Evolutionary conservation across 2,329 filamentous ascomycete species (phyloP), one percentile per base, ranked within the genome.

Genomic region (Monosporascus ibericus): DNA sequence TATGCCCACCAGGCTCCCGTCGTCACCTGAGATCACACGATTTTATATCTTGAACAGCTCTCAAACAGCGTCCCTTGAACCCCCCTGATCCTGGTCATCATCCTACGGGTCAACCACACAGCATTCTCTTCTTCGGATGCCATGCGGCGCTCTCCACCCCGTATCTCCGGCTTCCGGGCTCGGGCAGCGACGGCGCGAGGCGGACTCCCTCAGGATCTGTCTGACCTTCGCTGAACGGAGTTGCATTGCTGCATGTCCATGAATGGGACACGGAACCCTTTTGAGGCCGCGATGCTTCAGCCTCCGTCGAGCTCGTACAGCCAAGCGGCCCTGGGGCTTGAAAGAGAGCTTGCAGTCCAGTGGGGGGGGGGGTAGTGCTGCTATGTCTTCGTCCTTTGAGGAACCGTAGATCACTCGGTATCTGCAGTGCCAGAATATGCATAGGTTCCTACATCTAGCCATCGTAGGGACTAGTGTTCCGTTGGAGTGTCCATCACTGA

Each of bases 341-440:
- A 20, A 53, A 52, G 6, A 55, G 36, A 37, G 51, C 46, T 17
- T 50, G 44, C 22, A 55, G 25, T 18, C 54, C 54, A n/a, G 39
- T 44, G 14, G 20, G 47, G 11, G 49, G 17, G 15, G 47, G 14
- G 20, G 36, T n/a, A n/a, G 6, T 20, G 37, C 30, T n/a, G 27
- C 15, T 11, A 34, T 42, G 22, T 44, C 15, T 20, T 18, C 14
- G 44, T 15, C 17, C 15, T 48, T 34, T 24, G 39, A 11, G n/a
- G 14, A 3, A 9, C 14, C 8, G 8, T 8, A 27, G 25, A 27
- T 9, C 25, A 27, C 9, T 27, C 25, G 25, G 25, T 27, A 27
- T 27, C 8, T 2, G 25, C 25, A 9, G 25, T 27, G 25, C 25
- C 25, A 9, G 25, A 9, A 9, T 3, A 11, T 11, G 8, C 25